Evolutionary conservation across 176 grass and related monocot species (phyloP), one percentile per base, ranked within the genome.

Genomic region (Juncus effusus): DNA sequence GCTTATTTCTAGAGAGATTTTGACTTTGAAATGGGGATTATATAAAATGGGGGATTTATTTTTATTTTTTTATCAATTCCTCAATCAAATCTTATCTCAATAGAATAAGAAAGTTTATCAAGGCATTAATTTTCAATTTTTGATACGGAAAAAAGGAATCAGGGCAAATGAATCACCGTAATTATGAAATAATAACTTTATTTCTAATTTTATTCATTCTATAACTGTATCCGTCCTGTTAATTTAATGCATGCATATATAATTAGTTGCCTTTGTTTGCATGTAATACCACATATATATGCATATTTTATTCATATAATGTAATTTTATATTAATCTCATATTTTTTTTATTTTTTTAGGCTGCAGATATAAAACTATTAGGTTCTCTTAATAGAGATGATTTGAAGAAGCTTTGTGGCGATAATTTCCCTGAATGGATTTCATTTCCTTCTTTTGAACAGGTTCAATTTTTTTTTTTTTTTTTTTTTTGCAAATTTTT

Each of bases 391-490:
- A 58, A 10, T 63, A 84, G 94, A 76, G 94, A 97, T 62, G 94
- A 97, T 75, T 82, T 97, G 82, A 89, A 62, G 78, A 97, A 89
- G 79, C 79, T 92, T 4, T 97, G 94, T 76, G 85, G 85, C 45
- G 88, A 97, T 15, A 97, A 70, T 73, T 89, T 84, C 54, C 94
- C 94, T 40, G 85, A 89, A 73, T 97, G 94, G 94, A 67, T 97
- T 75, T 92, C 94, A 42, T 97, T 97, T 76, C 94, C 94, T 38
- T 69, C 67, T 61, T 97, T 73, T 39, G 94, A 97, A 70, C 94
- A 92, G 85, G 94, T 96, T 56, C 51, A 51, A 2, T 10, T 65
- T 5, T 42, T 57, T 45, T 74, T 1, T 28, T 28, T 28, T 28
- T 1, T 28, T 28, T 28, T 28, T 28, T 13, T 11, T 0, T 28